Percentiles rank a stretch among this genome's conserved stretches.
Evolutionary conservation across 331 rosid species (phyloP).

Genomic region (Malus hybrid): DNA sequence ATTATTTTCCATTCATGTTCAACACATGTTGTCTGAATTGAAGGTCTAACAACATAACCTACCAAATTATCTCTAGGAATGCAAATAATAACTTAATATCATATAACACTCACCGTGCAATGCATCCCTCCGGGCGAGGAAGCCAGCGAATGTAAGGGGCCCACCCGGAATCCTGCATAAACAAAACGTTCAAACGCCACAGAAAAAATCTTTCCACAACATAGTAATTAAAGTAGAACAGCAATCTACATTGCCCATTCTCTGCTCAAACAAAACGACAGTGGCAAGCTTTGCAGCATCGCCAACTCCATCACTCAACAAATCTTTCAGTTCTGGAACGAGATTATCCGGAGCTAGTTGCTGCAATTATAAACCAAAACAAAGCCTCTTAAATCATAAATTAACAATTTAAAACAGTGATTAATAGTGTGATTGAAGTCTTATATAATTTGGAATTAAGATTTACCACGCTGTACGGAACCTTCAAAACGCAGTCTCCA

Average conservation of each 20-base stretch:
- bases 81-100: too few relatives aligned
- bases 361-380: constrained; percentile 32
- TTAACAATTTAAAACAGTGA: neutral
- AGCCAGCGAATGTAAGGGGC: too few relatives aligned
- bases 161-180: too few relatives aligned
- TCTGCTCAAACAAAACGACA: constrained; percentile 52
- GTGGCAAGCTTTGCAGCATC: constrained; percentile 24
- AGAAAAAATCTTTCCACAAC: too few relatives aligned
- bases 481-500: constrained; percentile 61
- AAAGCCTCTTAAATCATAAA: neutral
- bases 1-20: too few relatives aligned
- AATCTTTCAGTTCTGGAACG: constrained; percentile 31
- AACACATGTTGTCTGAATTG: too few relatives aligned
- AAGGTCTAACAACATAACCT: too few relatives aligned
- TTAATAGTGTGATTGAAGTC: neutral
- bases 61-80: too few relatives aligned
- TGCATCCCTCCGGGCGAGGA: too few relatives aligned
- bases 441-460: neutral
- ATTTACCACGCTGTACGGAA: constrained; percentile 54
- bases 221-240: neutral
- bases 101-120: constrained; percentile 47
- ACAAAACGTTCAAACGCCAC: neutral
- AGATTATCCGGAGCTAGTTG: constrained; percentile 60
- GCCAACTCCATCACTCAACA: constrained; percentile 13
- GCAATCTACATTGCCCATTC: constrained; percentile 34